phyloP scores from a whole-genome alignment of 2,329 filamentous ascomycete species.

The Aotearoamyces nothofagi region DNA sequence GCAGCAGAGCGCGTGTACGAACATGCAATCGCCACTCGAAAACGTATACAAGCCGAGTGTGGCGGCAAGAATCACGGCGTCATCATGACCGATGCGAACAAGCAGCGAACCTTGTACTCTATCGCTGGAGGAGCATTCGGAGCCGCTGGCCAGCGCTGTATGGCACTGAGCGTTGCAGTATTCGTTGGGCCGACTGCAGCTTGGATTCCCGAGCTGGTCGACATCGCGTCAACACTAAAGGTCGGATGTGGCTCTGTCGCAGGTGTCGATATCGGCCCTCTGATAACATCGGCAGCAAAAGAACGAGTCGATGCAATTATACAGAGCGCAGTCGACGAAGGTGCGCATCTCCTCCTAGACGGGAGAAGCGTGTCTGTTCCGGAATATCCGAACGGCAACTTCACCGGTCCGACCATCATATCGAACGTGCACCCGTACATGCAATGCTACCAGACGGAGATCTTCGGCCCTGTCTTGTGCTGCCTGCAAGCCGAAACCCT shows the following conservation, averaged over 20 bases:
- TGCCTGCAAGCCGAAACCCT: slow-evolving; percentile 4
- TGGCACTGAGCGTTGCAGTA: slow-evolving; percentile 3
- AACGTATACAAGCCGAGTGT: slow-evolving; percentile 3
- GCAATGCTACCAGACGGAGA: slow-evolving; percentile 4
- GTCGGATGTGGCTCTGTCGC: slow-evolving; percentile 1
- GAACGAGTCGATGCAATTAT: slow-evolving; percentile 2
- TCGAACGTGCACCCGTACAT: slow-evolving; percentile 2
- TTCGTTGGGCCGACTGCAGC: slow-evolving; percentile 2
- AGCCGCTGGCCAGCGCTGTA: slow-evolving; percentile 5
- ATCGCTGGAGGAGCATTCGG: slow-evolving; percentile 3
- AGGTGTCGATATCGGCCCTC: slow-evolving; percentile 3
- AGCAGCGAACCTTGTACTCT: slow-evolving; percentile 2
- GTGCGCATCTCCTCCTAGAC: slow-evolving; percentile 3
- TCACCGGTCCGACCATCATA: slow-evolving; percentile 3
- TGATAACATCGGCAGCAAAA: slow-evolving; percentile 2
- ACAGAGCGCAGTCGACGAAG: slow-evolving; percentile 3
- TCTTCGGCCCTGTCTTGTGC: slow-evolving; percentile 4
- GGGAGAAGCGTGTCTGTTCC: background rate
- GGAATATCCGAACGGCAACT: slow-evolving; percentile 4
- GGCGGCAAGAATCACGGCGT: slow-evolving; percentile 4
- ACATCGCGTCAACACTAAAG: slow-evolving; percentile 1
- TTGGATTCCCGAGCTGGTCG: slow-evolving; percentile 2
- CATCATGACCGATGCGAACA: slow-evolving; percentile 2
- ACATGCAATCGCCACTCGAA: background rate
- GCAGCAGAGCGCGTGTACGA: slow-evolving; percentile 2